Evolutionary conservation across 805 yeast species (phyloP), one percentile per base, ranked within the genome.

Genomic region (Debaryomyces hansenii): DNA sequence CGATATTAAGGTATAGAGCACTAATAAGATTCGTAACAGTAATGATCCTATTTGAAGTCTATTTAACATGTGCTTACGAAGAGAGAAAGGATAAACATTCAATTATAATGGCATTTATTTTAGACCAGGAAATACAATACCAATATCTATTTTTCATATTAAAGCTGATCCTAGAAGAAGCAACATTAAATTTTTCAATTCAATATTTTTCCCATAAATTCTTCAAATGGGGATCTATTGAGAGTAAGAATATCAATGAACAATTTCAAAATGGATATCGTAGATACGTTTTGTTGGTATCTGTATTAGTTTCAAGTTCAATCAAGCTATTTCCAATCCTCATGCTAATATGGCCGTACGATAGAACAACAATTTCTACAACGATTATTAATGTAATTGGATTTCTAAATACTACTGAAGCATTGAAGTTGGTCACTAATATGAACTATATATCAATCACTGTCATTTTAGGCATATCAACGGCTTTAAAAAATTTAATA

Each of bases 321-420:
- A 84, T 92, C 34, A 89, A 87, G 59, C 72, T 92, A 18, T 84
- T 92, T 51, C 99, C 99, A 0, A 85, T 94, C 15, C 74, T 94
- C 29, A 92, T 92, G 91, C 72, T 94, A 28, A 92, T 94, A 31
- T 94, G 99, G 99, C 94, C 96, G 0, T 94, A 94, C 59, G 97
- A 94, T 59, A 59, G 59, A 33, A 79, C 87, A n/a, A 74, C 85
- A 1, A 73, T 85, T 3, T 84, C 86, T 0, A 77, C 83, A 16
- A 69, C 72, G 5, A 68, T 83, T 8, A 85, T 87, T 27, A 78
- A 78, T 48, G 70, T 81, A 53, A 77, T 84, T 3, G 85, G 87
- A 0, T 76, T 77, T 37, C 62, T 85, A 42, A 84, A 80, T 51
- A 72, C 82, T n/a, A 66, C 85, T 5, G 96, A 89, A 57, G 83